Base-by-base conservation (phyloP, 768 basidiomycete genomes). In the Hygrocybe punicea region DNA sequence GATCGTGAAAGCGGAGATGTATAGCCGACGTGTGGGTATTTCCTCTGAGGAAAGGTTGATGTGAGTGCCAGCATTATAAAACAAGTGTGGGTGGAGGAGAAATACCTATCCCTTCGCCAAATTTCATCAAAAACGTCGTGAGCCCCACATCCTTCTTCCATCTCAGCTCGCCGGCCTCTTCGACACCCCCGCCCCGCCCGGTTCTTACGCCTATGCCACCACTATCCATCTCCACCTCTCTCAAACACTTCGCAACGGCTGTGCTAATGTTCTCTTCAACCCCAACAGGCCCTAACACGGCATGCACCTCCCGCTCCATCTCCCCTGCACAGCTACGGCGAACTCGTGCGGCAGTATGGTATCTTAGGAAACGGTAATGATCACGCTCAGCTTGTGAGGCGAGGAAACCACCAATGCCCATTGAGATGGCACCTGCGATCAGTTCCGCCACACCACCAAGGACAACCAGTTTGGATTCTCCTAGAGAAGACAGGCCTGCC, bases 371-470 rank as follows among this genome's bases (percentile, higher is more conserved):
- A 46, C 86, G 89, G 69, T 88, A 95, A 72, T 97, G 90, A 69
- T 98, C 96, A 46, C 94, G 87, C 72, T 99, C 97, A 29, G 96
- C 89, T 72, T 99, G 92, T 1, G 95, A 93, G 2, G 94, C 94
- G 49, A 99, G 86, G 81, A 96, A 98, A 17, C 96, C 96, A 53
- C 97, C 97, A 39, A 99, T 90, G 59, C 97, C 97, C 96, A 99
- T 99, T 2, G 91, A 93, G 46, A 98, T 91, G 11, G 95, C 91
- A 6, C 97, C 97, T 1, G 95, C 93, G 56, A 96, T 92, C 62
- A 99, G 86, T 70, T 99, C 97, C 1, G 97, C 96, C 35, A 97
- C 75, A 14, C 97, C 97, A 53, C 93, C 96, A 25, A 96, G 81
- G 49, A 96, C 88, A 60, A 99, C 97, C n/a, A 98, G 81, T 54